Evolutionary conservation across 2,329 filamentous ascomycete species (phyloP).

Genomic region (Penicillium sp.): DNA sequence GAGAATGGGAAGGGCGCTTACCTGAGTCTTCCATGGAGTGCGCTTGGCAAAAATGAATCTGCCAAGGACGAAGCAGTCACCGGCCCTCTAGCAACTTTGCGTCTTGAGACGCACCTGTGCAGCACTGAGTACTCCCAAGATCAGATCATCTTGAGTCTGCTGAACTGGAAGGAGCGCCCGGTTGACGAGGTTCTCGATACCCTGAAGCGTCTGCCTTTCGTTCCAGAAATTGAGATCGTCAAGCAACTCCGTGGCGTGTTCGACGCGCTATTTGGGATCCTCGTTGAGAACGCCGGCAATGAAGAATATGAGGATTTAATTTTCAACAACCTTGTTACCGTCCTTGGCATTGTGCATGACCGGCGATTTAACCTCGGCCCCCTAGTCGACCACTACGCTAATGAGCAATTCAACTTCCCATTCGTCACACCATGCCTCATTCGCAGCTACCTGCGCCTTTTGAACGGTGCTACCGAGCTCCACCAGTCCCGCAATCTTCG

Average conservation of each 20-base stretch:
- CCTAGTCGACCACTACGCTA: slow-evolving; percentile 85
- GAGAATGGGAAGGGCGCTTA: slow-evolving; percentile 77
- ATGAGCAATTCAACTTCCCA: slow-evolving; percentile 84
- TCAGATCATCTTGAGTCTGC: slow-evolving; percentile 71
- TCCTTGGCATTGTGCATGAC: slow-evolving; percentile 90
- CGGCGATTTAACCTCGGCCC: slow-evolving; percentile 87
- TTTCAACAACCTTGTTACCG: slow-evolving; percentile 82
- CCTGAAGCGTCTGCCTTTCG: slow-evolving; percentile 80
- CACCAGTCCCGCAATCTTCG: slow-evolving; percentile 79
- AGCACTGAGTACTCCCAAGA: slow-evolving; percentile 95
- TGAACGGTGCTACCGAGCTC: slow-evolving; percentile 76
- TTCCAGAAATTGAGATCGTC: slow-evolving; percentile 95
- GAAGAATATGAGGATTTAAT: slow-evolving; percentile 90
- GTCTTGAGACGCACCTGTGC: slow-evolving; percentile 79
- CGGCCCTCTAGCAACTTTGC: slow-evolving; percentile 73
- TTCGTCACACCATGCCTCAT: slow-evolving; percentile 86
- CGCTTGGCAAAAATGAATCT: slow-evolving; percentile 61
- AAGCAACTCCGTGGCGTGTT: slow-evolving; percentile 88
- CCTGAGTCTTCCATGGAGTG: slow-evolving; percentile 73
- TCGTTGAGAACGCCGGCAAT: slow-evolving; percentile 85
- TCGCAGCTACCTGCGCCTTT: slow-evolving; percentile 75
- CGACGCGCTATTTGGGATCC: slow-evolving; percentile 82
- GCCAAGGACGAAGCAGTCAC: slow-evolving; percentile 69
- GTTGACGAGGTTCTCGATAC: slow-evolving; percentile 68
- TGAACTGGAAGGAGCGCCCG: slow-evolving; percentile 78